A percentile compares a stretch with the other conserved stretches of the same genome.
Evolutionary conservation across 139 green algal species (phyloP).

Genomic region (Haematococcus lacustris): DNA sequence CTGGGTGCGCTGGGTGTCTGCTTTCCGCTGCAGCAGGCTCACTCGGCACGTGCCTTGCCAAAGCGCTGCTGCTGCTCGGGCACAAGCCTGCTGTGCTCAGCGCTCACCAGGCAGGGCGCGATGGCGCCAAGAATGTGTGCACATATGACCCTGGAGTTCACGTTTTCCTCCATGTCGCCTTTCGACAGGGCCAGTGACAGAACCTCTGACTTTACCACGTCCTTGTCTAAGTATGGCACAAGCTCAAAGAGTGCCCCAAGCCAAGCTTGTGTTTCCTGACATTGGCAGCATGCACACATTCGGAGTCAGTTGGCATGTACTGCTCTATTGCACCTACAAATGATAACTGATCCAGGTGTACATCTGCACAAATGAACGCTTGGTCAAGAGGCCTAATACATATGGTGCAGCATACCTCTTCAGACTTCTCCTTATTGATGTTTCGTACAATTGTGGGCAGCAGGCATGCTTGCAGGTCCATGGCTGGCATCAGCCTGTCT

Average conservation of each 20-base stretch:
- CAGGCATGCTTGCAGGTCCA: slow-evolving; percentile 35
- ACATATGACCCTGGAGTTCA: slow-evolving; percentile 27
- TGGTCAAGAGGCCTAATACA: too few relatives aligned
- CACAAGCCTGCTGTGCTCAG: too few relatives aligned
- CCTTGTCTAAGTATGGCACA: slow-evolving; percentile 35
- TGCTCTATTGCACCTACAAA: too few relatives aligned
- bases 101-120: slow-evolving; percentile 26
- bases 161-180: slow-evolving; percentile 33
- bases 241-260: slow-evolving; percentile 31
- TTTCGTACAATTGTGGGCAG: slow-evolving; percentile 28
- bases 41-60: too few relatives aligned
- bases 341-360: too few relatives aligned
- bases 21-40: too few relatives aligned
- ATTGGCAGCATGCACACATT: too few relatives aligned
- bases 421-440: slow-evolving; percentile 39
- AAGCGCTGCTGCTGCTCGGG: too few relatives aligned
- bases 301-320: too few relatives aligned
- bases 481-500: slow-evolving; percentile 26
- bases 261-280: slow-evolving; percentile 40
- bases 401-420: slow-evolving; percentile 39
- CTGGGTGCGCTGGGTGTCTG: too few relatives aligned
- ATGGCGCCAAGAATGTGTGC: slow-evolving; percentile 26
- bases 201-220: slow-evolving; percentile 31
- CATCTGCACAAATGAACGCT: too few relatives aligned
- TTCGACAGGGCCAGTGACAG: slow-evolving; percentile 33